These are phyloP conservation scores for Penicillium fuscoglaucum DNA, from an alignment of 2,329 filamentous ascomycete species.

Conservation along the genomic window DNA sequence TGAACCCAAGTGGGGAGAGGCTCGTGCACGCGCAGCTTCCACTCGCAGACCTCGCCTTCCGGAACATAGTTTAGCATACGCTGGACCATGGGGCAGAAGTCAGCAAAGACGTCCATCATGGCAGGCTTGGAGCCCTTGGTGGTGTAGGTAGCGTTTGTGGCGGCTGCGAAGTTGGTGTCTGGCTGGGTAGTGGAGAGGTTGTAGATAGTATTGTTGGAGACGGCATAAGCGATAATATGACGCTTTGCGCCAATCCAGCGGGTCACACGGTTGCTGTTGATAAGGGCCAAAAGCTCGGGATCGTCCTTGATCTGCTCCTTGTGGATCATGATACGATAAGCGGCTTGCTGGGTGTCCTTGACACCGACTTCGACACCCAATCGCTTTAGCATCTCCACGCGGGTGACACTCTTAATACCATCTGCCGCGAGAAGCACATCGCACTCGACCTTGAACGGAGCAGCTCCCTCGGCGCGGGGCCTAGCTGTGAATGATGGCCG, in stretches of 20 bases:
- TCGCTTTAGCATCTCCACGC: slow-evolving; percentile 44
- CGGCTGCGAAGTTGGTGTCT: slow-evolving; percentile 59
- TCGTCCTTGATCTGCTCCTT: slow-evolving; percentile 48
- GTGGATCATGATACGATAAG: slow-evolving; percentile 57
- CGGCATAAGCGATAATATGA: slow-evolving; percentile 68
- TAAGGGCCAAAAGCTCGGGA: slow-evolving; percentile 55
- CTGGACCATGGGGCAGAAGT: slow-evolving; percentile 63
- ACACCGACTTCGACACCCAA: slow-evolving; percentile 44
- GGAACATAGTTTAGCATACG: slow-evolving; percentile 62
- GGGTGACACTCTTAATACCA: slow-evolving; percentile 54
- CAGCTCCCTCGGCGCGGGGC: slow-evolving; percentile 54
- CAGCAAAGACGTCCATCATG: slow-evolving; percentile 60
- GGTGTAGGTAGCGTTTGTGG: slow-evolving; percentile 62
- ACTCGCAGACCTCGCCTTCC: slow-evolving; percentile 66
- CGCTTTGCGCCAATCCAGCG: slow-evolving; percentile 67
- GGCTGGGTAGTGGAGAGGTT: slow-evolving; percentile 66
- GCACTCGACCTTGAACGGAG: slow-evolving; percentile 50
- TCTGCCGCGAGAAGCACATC: slow-evolving; percentile 57
- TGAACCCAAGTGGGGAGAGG: slow-evolving; percentile 64
- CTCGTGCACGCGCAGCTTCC: slow-evolving; percentile 63
- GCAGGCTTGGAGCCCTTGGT: slow-evolving; percentile 61
- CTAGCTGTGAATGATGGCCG: slow-evolving; percentile 61
- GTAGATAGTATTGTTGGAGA: slow-evolving; percentile 64
- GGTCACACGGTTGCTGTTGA: slow-evolving; percentile 58
- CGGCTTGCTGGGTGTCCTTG: slow-evolving; percentile 53